phyloP scores from a whole-genome alignment of 352 stramenopile species.

The Hyaloperonospora brassicae region DNA sequence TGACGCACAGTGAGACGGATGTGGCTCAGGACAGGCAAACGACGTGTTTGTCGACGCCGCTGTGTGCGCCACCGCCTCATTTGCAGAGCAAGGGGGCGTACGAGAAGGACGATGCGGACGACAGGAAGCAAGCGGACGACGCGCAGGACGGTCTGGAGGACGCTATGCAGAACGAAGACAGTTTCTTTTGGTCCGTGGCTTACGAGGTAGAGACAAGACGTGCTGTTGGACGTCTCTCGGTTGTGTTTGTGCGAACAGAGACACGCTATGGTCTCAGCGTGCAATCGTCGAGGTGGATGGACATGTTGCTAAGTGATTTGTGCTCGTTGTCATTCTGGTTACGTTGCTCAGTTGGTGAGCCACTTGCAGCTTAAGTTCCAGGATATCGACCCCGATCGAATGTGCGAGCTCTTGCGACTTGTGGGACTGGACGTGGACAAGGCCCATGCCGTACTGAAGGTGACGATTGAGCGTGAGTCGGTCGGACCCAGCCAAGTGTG shows the following conservation, averaged over 20 bases:
- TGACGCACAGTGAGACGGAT: conserved; percentile 1
- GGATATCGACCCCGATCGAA: conserved; percentile 56
- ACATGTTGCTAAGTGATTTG: conserved; percentile 13
- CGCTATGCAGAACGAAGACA: conserved; percentile 60
- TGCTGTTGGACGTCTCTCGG: neutral
- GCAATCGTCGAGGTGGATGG: neutral
- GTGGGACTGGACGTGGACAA: conserved; percentile 69
- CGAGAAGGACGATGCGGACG: conserved; percentile 12
- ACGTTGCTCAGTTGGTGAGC: conserved; percentile 47
- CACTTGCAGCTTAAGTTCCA: conserved; percentile 83
- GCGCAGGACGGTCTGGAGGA: conserved; percentile 15
- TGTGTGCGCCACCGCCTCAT: conserved; percentile 2
- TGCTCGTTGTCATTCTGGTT: conserved; percentile 5
- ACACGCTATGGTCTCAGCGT: neutral
- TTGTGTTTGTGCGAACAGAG: conserved; percentile 6
- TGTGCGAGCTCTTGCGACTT: conserved; percentile 68
- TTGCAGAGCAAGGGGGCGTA: conserved; percentile 15
- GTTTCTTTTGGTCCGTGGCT: conserved; percentile 81
- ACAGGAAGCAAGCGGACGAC: conserved; percentile 16
- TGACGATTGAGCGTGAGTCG: conserved; percentile 65
- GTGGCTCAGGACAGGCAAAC: conserved; percentile 5
- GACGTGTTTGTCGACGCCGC: conserved; percentile 4
- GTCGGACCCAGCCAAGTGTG: conserved; percentile 67
- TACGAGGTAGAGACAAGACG: conserved; percentile 55
- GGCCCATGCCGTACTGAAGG: conserved; percentile 67